Evolutionary conservation across 169 alveolate species (phyloP), one percentile per base, ranked within the genome.

Genomic region (Plasmodium knowlesi): DNA sequence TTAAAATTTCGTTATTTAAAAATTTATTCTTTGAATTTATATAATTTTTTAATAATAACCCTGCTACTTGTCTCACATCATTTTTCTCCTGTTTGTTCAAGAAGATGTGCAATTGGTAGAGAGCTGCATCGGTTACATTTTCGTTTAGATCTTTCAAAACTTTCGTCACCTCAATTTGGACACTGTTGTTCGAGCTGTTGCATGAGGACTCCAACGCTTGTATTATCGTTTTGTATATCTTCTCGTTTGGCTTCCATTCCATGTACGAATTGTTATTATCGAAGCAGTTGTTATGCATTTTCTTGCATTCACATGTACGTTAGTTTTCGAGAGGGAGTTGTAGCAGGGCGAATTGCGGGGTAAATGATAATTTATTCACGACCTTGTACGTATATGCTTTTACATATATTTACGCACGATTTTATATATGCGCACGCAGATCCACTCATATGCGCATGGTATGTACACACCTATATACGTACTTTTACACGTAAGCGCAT

Each of bases 31-130:
- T 74, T 53, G 96, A 76, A 72, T 80, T 93, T 81, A 96, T 84
- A 28, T 70, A 89, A 90, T 94, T 95, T 93, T 96, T 96, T 88
- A 96, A 86, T 79, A 94, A 84, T 30, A 96, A 86, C n/a, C 98
- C 98, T 54, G 96, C 98, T 19, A 95, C 93, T 90, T 96, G 98
- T 43, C 98, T 96, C 57, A 96, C 96, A 53, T 96, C 97, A 81
- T 54, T 83, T 22, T 82, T 84, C 76, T 92, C 95, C 78, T 92
- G 83, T 37, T 83, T 84, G 79, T 84, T 74, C 88, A 83, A 34
- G 76, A 83, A 92, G 41, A 92, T 84, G 74, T 84, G 94, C 82
- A 88, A 72, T 34, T 78, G 82, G 53, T 88, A 88, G 46, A 84
- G 57, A 25, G 95, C 95, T 37, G 92, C 92, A 92, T 83, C 92